phyloP scores from a whole-genome alignment of 2,329 filamentous ascomycete genomes.

The Apiospora aurea region DNA sequence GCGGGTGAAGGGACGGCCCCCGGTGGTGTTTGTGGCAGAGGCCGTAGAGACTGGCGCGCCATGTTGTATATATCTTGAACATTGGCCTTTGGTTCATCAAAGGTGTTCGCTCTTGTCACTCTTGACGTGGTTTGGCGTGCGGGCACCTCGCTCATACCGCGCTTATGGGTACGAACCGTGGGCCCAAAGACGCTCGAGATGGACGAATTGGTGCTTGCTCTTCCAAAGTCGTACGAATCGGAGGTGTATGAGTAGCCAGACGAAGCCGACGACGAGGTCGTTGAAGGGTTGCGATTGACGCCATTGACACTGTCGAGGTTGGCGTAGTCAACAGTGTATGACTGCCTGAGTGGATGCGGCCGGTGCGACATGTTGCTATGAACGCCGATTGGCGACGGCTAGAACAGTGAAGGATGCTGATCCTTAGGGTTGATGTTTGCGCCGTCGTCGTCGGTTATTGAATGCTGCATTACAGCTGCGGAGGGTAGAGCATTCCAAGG shows the following conservation, averaged over 20 bases:
- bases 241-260: slow-evolving; percentile 68
- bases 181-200: slow-evolving; percentile 67
- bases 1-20: neutral
- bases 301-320: slow-evolving; percentile 47
- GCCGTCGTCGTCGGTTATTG: slow-evolving; percentile 33
- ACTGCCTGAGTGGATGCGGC: slow-evolving; percentile 64
- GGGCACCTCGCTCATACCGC: slow-evolving; percentile 77
- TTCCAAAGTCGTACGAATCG: slow-evolving; percentile 60
- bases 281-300: slow-evolving; percentile 70
- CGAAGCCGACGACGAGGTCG: slow-evolving; percentile 74
- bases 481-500: slow-evolving; percentile 23
- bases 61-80: slow-evolving; percentile 74
- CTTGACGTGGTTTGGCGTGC: slow-evolving; percentile 55
- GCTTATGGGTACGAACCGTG: slow-evolving; percentile 64
- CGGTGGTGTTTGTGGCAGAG: slow-evolving; percentile 50
- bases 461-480: slow-evolving; percentile 41
- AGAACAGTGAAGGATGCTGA: slow-evolving; percentile 33
- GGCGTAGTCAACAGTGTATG: slow-evolving; percentile 50
- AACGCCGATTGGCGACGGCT: slow-evolving; percentile 33
- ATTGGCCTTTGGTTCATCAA: slow-evolving; percentile 50
- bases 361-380: slow-evolving; percentile 60
- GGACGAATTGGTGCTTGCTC: slow-evolving; percentile 76
- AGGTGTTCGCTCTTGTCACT: slow-evolving; percentile 49
- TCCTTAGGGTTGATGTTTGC: slow-evolving; percentile 36
- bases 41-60: slow-evolving; percentile 78